Base-by-base conservation (phyloP, 805 yeast genomes). In the Komagataella kurtzmanii region DNA sequence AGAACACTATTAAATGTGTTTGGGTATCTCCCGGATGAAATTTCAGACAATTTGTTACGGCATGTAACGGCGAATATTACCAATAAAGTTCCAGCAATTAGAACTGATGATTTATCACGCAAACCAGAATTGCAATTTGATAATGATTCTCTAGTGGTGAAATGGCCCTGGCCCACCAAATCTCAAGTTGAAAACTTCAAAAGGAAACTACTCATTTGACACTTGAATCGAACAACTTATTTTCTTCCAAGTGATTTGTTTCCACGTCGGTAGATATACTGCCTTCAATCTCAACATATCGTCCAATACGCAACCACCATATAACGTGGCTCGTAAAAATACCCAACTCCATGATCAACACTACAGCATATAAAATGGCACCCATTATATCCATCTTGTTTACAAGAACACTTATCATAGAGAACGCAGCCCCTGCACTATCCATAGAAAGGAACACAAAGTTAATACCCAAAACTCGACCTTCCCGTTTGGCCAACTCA, bases 401-500 rank as follows among this genome's bases (percentile, higher is more conserved):
- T 19, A 81, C 74, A 4, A 68, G 59, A 36, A 75, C 73, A 58
- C 81, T 72, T 45, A 77, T 73, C 67, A 86, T 75, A 10, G 95
- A 85, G 57, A 88, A 80, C 46, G 71, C 67, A 0, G 97, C 97
- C 7, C 98, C 98, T 23, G 77, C 55, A 3, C 86, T 77, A 63
- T 91, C 97, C 68, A 90, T 67, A 4, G 73, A 59, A 53, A 91
- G 70, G 56, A 91, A 91, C 2, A 85, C 57, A 60, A 91, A 89
- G 62, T 89, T 89, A 60, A 91, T 84, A 0, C 98, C 98, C 3
- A 89, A 80, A 2, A 91, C 97, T 43, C 85, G 69, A 1, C 97
- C 97, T 50, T 78, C 65, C 56, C 96, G 73, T 60, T 88, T 86
- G 36, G 80, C 76, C 23, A 91, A 68, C 63, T 91, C 97, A 58